Evolutionary conservation across 2,329 filamentous ascomycete genomes (phyloP), one percentile per base, ranked within the genome.

Genomic region (Tolypocladium tropicale): DNA sequence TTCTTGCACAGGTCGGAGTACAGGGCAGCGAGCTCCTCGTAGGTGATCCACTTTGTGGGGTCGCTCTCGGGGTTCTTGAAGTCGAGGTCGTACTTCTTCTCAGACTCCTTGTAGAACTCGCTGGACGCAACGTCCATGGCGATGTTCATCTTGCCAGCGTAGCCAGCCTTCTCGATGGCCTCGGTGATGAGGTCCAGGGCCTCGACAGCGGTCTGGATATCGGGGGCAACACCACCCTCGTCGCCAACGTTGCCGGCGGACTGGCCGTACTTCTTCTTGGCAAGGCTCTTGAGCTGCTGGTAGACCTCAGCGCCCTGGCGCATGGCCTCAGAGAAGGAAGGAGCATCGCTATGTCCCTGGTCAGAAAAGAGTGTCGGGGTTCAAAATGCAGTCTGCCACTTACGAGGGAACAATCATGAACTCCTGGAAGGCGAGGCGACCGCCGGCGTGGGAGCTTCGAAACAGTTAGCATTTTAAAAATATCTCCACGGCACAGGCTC

Each of bases 11-110:
- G 86, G 51, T 85, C 80, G 74, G 89, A 84, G 86, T 99, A 97
- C 68, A 95, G 79, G 70, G 88, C 85, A 72, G 94, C 93, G 61
- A 99, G 88, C 80, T 99, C 82, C 83, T 97, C 90, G 78, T 97
- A 97, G 66, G 90, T 96, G 81, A 99, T 82, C 94, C 94, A 97
- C 85, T 99, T 97, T 81, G 78, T 83, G 72, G 86, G 83, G 81
- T 99, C 94, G 74, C 88, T 94, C 62, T 97, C 88, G 70, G 94
- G 93, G 86, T 99, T 99, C 90, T 99, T 97, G 90, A 97, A 99
- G 87, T 97, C 94, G 63, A 99, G 84, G 73, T 99, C 94, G 84
- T 99, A 99, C 84, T 97, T 97, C 89, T 97, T 96, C 74, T 79
- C 93, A 54, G 94, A 90, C 69, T 80, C 76, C 82, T 97, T 97